A percentile compares a stretch with the other conserved stretches of the same genome.
Conservation (phyloP, 345 rosid genomes). For the Sonneratia caseolaris region DNA sequence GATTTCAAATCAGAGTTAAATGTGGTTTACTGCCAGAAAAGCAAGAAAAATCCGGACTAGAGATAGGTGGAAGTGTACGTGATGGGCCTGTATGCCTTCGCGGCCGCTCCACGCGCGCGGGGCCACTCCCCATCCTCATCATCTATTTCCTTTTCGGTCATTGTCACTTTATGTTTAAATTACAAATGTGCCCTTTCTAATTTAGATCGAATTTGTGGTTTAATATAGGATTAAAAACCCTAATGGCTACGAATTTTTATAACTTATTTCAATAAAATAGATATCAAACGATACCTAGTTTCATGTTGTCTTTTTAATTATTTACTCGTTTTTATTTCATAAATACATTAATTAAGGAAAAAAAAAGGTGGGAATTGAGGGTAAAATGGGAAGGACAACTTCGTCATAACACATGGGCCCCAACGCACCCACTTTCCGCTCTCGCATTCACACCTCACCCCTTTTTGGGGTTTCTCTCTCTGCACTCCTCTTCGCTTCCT, state of each 20-base stretch:
- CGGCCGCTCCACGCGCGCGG: constrained; percentile 32
- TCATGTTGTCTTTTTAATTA: no score
- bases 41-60: not conserved
- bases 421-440: constrained; percentile 12
- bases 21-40: not conserved
- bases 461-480: constrained; percentile 14
- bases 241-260: no score
- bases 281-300: no score
- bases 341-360: no score
- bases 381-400: not conserved
- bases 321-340: no score
- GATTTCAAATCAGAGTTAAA: not conserved
- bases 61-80: not conserved
- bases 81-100: not conserved
- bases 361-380: no score
- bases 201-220: no score
- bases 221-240: no score
- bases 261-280: no score
- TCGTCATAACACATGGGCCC: constrained; percentile 9
- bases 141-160: not conserved
- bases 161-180: no score
- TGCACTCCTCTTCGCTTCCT: not conserved
- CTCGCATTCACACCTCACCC: constrained; percentile 5
- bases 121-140: constrained; percentile 5
- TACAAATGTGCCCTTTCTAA: no score